Base-by-base conservation (phyloP, 176 grass and related monocot genomes). In the Areca catechu region DNA sequence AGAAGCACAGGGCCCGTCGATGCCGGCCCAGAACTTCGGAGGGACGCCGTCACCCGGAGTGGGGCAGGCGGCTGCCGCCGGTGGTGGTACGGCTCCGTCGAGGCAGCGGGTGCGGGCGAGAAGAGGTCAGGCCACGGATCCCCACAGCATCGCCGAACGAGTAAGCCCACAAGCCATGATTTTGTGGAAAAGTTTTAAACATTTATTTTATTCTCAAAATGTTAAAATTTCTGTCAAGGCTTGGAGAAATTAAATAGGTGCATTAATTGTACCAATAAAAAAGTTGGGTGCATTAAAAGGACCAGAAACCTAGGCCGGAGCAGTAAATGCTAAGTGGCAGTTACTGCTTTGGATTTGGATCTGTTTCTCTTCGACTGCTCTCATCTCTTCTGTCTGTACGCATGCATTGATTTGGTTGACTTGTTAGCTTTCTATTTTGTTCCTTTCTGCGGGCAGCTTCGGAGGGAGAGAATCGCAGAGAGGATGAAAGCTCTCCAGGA, bases 401-500 rank as follows among this genome's bases (percentile, higher is more conserved):
- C 49, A 28, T 66, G 49, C 16, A 5, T 7, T 16, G 3, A 18
- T 43, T 53, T 43, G 34, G 14, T 43, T 12, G 9, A 43, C 9
- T 43, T 43, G 34, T 12, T 43, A 10, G 7, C 20, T 17, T 15
- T 5, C 30, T 54, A 6, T 54, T 29, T 20, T 50, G 48, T 19
- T 66, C 25, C 15, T 66, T 52, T 47, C 22, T 52, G 21, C 30
- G 21, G 20, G 14, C 83, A 97, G 92, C 92, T 97, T 53, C 65
- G 92, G 24, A 91, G 92, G 77, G 92, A 97, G 66, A 88, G 86
- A 80, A 97, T 97, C 63, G 92, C 92, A 14, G 92, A 97, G 62
- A 77, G 92, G 83, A 97, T 97, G 92, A 97, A 91, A 68, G 86
- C 86, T 21, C 85, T 97, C 48, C 86, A 91, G 69, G 92, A 91